Evolutionary conservation across 257 asterid species (phyloP).

Genomic region (Nicotiana tomentosiformis): DNA sequence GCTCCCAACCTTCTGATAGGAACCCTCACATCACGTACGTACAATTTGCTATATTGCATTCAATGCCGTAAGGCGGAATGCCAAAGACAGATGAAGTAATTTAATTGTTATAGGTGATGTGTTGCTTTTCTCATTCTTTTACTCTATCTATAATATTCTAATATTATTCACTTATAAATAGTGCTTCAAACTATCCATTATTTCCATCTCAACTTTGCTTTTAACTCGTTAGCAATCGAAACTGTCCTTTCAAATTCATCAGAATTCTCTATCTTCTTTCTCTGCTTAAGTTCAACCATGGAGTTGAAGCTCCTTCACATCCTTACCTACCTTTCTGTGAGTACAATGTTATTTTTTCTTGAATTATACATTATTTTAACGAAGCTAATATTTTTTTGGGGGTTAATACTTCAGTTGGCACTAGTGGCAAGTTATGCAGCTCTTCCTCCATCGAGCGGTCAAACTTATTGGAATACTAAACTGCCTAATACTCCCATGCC

Average conservation of each 20-base stretch:
- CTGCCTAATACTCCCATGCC: slow-evolving; percentile 80
- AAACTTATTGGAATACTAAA: slow-evolving; percentile 57
- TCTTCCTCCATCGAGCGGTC: slow-evolving; percentile 24
- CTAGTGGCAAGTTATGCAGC: slow-evolving; percentile 55
- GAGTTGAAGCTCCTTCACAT: slow-evolving; percentile 42
- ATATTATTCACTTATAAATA: slow-evolving; percentile 5
- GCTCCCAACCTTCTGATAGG: slow-evolving; percentile 7
- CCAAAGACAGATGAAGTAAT: not conserved
- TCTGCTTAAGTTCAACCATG: slow-evolving; percentile 21
- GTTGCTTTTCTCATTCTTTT: slow-evolving; percentile 13
- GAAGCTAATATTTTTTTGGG: not conserved
- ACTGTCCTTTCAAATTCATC: not conserved
- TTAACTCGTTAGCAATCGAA: not conserved
- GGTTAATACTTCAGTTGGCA: slow-evolving; percentile 34
- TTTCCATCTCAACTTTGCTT: not conserved
- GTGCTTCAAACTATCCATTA: not conserved
- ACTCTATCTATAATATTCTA: not conserved
- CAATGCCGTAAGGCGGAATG: not conserved
- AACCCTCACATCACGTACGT: not conserved
- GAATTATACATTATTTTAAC: not conserved
- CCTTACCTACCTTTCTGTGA: slow-evolving; percentile 56
- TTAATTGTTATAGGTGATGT: slow-evolving; percentile 5
- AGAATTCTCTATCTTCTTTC: not conserved
- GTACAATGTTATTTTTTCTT: slow-evolving; percentile 15
- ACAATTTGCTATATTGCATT: not conserved